Evolutionary conservation across 2,329 filamentous ascomycete genomes (phyloP).

Genomic region (Aspergillus sp.): DNA sequence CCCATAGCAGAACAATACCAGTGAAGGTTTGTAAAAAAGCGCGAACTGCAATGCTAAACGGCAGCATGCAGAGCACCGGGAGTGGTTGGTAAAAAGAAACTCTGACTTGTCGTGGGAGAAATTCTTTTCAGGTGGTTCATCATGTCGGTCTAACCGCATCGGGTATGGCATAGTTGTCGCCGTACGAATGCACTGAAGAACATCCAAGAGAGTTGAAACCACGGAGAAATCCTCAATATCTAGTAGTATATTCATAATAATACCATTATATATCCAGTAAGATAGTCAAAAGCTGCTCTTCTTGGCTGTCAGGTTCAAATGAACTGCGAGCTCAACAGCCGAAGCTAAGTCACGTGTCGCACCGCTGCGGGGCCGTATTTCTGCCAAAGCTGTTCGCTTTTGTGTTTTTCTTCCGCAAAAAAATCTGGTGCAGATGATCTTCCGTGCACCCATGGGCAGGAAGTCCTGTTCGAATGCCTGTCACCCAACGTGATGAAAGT

Average conservation of each 20-base stretch:
- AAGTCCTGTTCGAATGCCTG: slow-evolving; percentile 8
- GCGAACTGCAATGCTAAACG: slow-evolving; percentile 23
- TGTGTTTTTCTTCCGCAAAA: slow-evolving; percentile 8
- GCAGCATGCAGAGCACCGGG: slow-evolving; percentile 27
- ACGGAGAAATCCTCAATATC: neutral
- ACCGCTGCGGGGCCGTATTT: slow-evolving; percentile 13
- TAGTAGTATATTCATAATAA: no score
- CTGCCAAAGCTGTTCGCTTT: slow-evolving; percentile 11
- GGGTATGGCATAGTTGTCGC: slow-evolving; percentile 11
- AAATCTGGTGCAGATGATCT: slow-evolving; percentile 8
- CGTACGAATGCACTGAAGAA: neutral
- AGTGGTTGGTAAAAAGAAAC: slow-evolving; percentile 30
- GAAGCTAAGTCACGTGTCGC: slow-evolving; percentile 14
- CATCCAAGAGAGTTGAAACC: neutral
- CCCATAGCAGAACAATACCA: slow-evolving; percentile 37
- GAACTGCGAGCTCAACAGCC: neutral
- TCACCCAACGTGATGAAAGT: slow-evolving; percentile 18
- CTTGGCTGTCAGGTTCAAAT: neutral
- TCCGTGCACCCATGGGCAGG: slow-evolving; percentile 14
- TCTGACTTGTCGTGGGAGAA: slow-evolving; percentile 7
- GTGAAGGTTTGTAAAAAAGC: slow-evolving; percentile 27
- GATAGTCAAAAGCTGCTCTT: neutral
- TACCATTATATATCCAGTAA: no score
- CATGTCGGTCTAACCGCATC: slow-evolving; percentile 13
- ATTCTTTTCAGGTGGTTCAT: slow-evolving; percentile 14